Conservation (phyloP, 108 stramenopile species). For the Nitzschia inconspicua region DNA sequence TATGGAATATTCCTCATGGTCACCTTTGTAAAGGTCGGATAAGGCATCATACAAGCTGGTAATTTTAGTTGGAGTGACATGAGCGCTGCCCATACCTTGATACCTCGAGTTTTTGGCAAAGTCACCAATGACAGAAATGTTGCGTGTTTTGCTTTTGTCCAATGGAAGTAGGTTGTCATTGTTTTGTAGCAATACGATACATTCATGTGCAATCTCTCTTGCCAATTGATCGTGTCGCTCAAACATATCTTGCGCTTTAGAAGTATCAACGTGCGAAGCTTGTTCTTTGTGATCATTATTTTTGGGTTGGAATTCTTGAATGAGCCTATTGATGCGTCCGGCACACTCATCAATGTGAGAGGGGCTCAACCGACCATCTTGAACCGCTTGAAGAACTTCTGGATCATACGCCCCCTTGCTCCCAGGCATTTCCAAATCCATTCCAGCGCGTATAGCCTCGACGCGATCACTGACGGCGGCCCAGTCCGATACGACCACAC, state of each 20-base stretch:
- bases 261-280: background rate
- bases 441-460: constrained; percentile 37
- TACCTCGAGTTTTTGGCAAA: constrained; percentile 39
- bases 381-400: constrained; percentile 17
- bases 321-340: constrained; percentile 11
- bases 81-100: constrained; percentile 52
- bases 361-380: background rate
- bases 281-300: background rate
- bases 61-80: constrained; percentile 32
- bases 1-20: background rate
- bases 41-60: constrained; percentile 29
- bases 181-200: constrained; percentile 48
- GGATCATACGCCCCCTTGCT: constrained; percentile 22
- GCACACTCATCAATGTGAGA: constrained; percentile 21
- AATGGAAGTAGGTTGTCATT: constrained; percentile 42
- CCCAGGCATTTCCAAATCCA: constrained; percentile 81
- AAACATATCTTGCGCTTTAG: background rate
- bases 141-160: background rate
- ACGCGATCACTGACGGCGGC: constrained; percentile 52
- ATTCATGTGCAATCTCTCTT: constrained; percentile 29
- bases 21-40: background rate
- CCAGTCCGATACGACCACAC: constrained; percentile 74
- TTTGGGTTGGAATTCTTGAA: constrained; percentile 1
- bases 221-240: constrained; percentile 39
- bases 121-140: constrained; percentile 46